Base-by-base conservation (phyloP, 495 filamentous ascomycete species). In the Penicillium daleae region DNA sequence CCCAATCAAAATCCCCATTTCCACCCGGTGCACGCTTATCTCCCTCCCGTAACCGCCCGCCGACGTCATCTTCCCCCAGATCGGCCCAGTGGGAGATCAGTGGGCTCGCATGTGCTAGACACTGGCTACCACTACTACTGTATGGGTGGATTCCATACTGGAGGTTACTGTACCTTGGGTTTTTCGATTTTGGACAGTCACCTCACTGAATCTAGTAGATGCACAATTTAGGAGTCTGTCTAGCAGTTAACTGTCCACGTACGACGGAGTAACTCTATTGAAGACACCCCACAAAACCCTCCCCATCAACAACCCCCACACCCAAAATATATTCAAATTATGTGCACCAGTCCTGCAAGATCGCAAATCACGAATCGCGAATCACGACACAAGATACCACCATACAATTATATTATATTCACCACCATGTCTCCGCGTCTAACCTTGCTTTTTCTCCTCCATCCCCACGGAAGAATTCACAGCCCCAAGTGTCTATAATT, bases 401-500 rank as follows among this genome's bases (percentile, higher is more conserved):
- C n/a, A n/a, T n/a, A n/a, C n/a, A n/a, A n/a, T n/a, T n/a, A n/a
- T n/a, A n/a, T n/a, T n/a, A n/a, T n/a, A n/a, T n/a, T n/a, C n/a
- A n/a, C 40, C 9, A 8, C 7, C 17, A 15, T 12, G 10, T 33
- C 29, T 54, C 51, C 51, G 51, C 51, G 19, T 54, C 29, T 54
- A 54, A 17, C 51, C 39, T 2, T 19, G 15, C 55, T 31, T 42
- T 19, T 35, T 6, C 22, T 37, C 22, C 22, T 32, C 39, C 4
- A 17, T 24, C 21, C n/a, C 3, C 19, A 60, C 59, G 66, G 63
- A 63, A 60, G 55, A 66, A 68, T 56, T 57, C 57, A 68, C 57
- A 48, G 31, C 64, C 66, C 9, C 19, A 12, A 10, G 0, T 5
- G 1, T 9, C 4, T 9, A 60, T 57, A 9, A 57, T 63, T 57